Conservation (phyloP, 2,329 filamentous ascomycete genomes). For the Pseudogymnoascus sp. region DNA sequence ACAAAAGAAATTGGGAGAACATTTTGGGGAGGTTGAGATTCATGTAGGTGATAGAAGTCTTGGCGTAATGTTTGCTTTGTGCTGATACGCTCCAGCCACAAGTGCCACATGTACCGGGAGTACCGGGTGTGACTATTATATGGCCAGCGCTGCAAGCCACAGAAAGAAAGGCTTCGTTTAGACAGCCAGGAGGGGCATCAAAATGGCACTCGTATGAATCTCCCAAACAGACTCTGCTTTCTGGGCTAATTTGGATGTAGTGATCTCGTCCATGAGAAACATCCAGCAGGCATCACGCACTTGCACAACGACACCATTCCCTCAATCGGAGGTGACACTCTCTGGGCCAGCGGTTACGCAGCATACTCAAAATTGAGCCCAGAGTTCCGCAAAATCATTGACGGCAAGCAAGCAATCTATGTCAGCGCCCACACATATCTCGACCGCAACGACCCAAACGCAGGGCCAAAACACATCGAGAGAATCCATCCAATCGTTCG, state of each 20-base stretch:
- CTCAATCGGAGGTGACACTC: slow-evolving; percentile 56
- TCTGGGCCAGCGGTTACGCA: slow-evolving; percentile 63
- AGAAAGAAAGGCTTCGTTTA: slow-evolving; percentile 53
- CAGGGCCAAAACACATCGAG: slow-evolving; percentile 59
- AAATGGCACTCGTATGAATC: slow-evolving; percentile 51
- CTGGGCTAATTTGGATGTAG: slow-evolving; percentile 13
- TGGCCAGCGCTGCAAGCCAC: slow-evolving; percentile 62
- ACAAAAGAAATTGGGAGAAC: slow-evolving; percentile 54
- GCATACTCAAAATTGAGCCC: slow-evolving; percentile 68
- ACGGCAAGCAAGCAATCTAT: slow-evolving; percentile 58
- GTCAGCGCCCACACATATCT: slow-evolving; percentile 59
- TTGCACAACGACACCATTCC: slow-evolving; percentile 59
- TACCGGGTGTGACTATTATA: slow-evolving; percentile 56
- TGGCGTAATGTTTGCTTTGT: background rate
- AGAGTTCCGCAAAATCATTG: slow-evolving; percentile 60
- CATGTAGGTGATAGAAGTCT: slow-evolving; percentile 44
- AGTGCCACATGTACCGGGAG: slow-evolving; percentile 60
- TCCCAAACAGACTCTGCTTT: background rate
- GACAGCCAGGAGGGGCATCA: slow-evolving; percentile 58
- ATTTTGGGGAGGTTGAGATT: slow-evolving; percentile 58
- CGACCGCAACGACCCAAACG: slow-evolving; percentile 51
- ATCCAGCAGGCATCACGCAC: slow-evolving; percentile 63
- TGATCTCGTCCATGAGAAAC: slow-evolving; percentile 62
- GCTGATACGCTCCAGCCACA: slow-evolving; percentile 45
- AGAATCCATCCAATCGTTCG: slow-evolving; percentile 60